phyloP scores from a whole-genome alignment of 345 rosid species.

The Geranium rotundifolium region DNA sequence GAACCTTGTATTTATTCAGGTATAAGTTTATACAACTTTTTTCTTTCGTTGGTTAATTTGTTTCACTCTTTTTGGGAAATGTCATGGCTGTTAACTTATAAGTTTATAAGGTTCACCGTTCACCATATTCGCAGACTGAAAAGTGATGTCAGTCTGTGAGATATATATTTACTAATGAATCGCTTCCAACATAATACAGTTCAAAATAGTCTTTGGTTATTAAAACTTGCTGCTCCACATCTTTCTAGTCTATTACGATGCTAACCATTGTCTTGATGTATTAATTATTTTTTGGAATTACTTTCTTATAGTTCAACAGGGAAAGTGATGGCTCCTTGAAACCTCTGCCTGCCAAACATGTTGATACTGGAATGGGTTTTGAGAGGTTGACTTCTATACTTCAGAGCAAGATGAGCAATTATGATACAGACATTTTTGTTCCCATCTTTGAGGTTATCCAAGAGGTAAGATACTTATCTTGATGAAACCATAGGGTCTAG shows the following conservation, averaged over 20 bases:
- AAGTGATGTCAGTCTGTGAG: too few relatives aligned
- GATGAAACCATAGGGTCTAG: too few relatives aligned
- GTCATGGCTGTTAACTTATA: too few relatives aligned
- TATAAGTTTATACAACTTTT: constrained; percentile 7
- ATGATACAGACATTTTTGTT: constrained; percentile 89
- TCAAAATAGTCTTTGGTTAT: too few relatives aligned
- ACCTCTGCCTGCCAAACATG: constrained; percentile 92
- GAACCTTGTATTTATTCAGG: constrained; percentile 99
- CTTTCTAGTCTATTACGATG: too few relatives aligned
- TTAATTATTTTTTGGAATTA: not conserved
- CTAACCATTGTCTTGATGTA: too few relatives aligned
- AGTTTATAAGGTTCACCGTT: too few relatives aligned
- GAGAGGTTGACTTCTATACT: constrained; percentile 88
- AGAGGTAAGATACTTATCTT: constrained; percentile 23
- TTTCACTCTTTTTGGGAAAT: too few relatives aligned
- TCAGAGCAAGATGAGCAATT: constrained; percentile 96
- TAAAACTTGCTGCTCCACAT: too few relatives aligned
- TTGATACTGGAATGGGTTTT: constrained; percentile 96
- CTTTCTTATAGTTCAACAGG: constrained; percentile 62
- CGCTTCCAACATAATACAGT: too few relatives aligned
- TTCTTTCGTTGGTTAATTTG: not conserved
- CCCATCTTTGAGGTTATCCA: constrained; percentile 88
- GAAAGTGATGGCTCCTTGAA: constrained; percentile 80
- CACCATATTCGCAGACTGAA: too few relatives aligned
- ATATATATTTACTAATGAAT: too few relatives aligned